A percentile compares a stretch with the other conserved stretches of the same genome.
These are phyloP conservation scores for Moesziomyces aphidis DNA, from an alignment of 1,284 basidiomycete genomes.

Conservation along the genomic window DNA sequence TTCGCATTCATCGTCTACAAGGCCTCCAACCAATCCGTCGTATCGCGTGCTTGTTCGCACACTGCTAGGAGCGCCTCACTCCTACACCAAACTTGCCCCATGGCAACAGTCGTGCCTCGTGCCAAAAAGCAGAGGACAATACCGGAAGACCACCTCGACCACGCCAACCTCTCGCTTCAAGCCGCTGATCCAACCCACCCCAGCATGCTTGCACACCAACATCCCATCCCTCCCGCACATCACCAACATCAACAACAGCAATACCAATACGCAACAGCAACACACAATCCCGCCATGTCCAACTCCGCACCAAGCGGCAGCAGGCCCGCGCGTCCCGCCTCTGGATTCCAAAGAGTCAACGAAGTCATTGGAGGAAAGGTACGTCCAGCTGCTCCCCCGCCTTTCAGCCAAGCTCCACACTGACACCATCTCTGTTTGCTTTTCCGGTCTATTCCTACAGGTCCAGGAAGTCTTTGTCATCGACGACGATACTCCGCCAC, in stretches of 20 bases:
- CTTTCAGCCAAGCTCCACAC: not conserved
- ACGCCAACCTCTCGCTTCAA: conserved; percentile 27
- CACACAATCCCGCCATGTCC: conserved; percentile 25
- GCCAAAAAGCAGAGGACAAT: conserved; percentile 54
- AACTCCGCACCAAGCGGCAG: conserved; percentile 24
- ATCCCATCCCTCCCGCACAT: conserved; percentile 26
- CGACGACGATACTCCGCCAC: conserved; percentile 54
- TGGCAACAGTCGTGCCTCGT: conserved; percentile 52
- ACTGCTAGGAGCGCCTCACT: not conserved
- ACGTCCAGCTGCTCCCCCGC: conserved; percentile 6
- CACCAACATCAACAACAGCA: conserved; percentile 23
- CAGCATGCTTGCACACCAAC: conserved; percentile 48
- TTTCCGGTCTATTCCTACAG: conserved; percentile 10
- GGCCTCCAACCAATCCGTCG: too few species aligned
- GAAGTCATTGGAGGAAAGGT: conserved; percentile 60
- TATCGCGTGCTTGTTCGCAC: not conserved
- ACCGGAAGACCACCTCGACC: conserved; percentile 32
- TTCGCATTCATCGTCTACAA: not conserved
- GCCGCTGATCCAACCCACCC: conserved; percentile 12
- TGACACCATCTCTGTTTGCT: not conserved
- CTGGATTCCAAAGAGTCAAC: conserved; percentile 50
- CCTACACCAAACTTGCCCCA: conserved; percentile 6
- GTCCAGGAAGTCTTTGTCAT: conserved; percentile 57
- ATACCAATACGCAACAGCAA: conserved; percentile 14
- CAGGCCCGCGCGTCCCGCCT: conserved; percentile 23